phyloP scores from a whole-genome alignment of 305 asterid species.

The Ilex paraguariensis region DNA sequence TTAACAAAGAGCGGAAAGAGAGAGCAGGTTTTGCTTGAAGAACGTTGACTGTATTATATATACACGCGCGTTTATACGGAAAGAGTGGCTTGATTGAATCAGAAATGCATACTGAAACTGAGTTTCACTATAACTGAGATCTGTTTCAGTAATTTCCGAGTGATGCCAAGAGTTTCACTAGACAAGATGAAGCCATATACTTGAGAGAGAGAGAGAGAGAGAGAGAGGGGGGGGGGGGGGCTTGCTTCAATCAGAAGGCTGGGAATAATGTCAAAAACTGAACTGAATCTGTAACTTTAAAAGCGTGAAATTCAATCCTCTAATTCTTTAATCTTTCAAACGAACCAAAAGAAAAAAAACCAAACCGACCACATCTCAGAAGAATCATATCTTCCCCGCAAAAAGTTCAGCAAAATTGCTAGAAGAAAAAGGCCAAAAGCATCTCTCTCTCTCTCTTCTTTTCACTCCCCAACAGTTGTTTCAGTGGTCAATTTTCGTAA shows the following conservation, averaged over 20 bases:
- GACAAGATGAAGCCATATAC: no score
- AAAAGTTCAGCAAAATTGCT: conserved; percentile 13
- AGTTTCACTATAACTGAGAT: no score
- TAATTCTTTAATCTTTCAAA: conserved; percentile 7
- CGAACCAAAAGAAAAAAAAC: conserved; percentile 5
- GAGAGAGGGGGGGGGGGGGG: neutral
- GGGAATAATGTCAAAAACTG: neutral
- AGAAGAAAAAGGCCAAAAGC: neutral
- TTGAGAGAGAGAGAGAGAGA: neutral
- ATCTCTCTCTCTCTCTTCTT: conserved; percentile 1
- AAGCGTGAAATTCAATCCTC: conserved; percentile 19
- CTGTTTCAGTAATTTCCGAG: no score
- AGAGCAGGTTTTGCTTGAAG: neutral
- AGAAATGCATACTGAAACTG: no score
- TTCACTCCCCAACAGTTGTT: neutral
- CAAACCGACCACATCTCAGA: conserved; percentile 36
- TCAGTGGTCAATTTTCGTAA: neutral
- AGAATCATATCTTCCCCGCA: conserved; percentile 37
- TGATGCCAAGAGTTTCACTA: no score
- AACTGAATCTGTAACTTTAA: conserved; percentile 13
- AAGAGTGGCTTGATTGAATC: no score
- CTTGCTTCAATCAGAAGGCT: neutral
- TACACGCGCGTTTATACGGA: no score
- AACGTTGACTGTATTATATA: no score
- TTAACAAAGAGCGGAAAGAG: neutral